Conservation (phyloP, 208 protist species). For the Acanthamoeba pearcei region DNA sequence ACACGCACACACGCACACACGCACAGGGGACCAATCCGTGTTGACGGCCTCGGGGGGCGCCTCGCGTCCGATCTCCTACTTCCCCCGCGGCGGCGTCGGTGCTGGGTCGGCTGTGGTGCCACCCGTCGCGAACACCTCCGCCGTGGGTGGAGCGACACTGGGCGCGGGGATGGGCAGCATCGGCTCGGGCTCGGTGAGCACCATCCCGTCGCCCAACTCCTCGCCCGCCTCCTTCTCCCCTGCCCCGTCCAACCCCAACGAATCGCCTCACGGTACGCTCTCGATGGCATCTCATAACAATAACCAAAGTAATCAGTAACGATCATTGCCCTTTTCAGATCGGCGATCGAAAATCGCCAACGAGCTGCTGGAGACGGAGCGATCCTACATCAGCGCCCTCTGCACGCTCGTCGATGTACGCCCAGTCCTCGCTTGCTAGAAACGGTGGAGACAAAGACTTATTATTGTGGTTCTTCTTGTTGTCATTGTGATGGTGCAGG, state of each 20-base stretch:
- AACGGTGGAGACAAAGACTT: too few species aligned
- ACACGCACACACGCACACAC: background rate
- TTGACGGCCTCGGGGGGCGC: background rate
- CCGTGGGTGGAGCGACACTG: background rate
- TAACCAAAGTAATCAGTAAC: too few species aligned
- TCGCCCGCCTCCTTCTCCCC: background rate
- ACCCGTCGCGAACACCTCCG: background rate
- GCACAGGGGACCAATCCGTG: background rate
- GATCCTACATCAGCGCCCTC: constrained; percentile 34
- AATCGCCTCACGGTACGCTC: background rate
- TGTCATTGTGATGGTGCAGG: background rate
- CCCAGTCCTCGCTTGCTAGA: background rate
- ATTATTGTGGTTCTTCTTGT: too few species aligned
- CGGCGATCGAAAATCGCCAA: constrained; percentile 31
- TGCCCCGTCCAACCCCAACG: background rate
- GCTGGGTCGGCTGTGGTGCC: background rate
- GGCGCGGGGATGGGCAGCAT: background rate
- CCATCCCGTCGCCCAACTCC: background rate
- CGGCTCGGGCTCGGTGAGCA: background rate
- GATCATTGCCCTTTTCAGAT: background rate
- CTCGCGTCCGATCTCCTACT: background rate
- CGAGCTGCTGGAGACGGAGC: constrained; percentile 40
- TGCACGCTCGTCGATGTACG: constrained; percentile 43
- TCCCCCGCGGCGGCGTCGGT: background rate
- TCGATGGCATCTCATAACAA: background rate